Evolutionary conservation across 2,329 filamentous ascomycete species (phyloP).

Genomic region (Epichloe uncinata): DNA sequence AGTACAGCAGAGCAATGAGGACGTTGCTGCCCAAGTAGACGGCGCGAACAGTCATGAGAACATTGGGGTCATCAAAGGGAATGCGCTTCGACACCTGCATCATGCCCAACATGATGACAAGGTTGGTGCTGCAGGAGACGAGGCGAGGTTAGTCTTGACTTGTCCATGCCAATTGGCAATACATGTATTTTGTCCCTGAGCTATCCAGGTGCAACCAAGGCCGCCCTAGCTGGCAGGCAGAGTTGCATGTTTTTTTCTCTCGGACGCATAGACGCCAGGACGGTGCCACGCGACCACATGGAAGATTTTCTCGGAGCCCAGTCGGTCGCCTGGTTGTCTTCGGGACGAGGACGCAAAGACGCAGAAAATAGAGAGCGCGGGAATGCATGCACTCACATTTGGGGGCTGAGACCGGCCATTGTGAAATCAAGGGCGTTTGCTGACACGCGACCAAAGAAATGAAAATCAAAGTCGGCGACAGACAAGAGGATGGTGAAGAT

Average conservation of each 20-base stretch:
- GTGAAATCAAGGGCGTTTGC: constrained; percentile 17
- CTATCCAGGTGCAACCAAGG: not conserved
- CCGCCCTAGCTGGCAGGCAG: not conserved
- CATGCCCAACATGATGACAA: constrained; percentile 90
- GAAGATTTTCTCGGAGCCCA: not conserved
- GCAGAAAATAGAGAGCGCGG: not conserved
- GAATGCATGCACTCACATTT: constrained; percentile 45
- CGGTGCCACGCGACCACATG: not conserved
- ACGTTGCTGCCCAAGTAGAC: constrained; percentile 52
- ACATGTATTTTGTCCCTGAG: not conserved
- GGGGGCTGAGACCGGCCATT: constrained; percentile 50
- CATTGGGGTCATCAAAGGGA: constrained; percentile 71
- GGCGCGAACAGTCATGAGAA: constrained; percentile 42
- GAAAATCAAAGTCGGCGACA: constrained; percentile 1
- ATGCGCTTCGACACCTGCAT: constrained; percentile 97
- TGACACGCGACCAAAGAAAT: not conserved
- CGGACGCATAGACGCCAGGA: not conserved
- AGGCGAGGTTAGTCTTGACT: constrained; percentile 11
- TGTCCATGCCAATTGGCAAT: not conserved
- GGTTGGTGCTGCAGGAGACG: constrained; percentile 55
- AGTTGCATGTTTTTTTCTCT: not conserved
- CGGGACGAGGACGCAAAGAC: not conserved
- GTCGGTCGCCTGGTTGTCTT: not conserved
- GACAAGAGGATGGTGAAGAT: not conserved
- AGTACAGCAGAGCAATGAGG: constrained; percentile 71